Evolutionary conservation across 129 eudicot genomes (phyloP).

Genomic region (Tagetes patula): DNA sequence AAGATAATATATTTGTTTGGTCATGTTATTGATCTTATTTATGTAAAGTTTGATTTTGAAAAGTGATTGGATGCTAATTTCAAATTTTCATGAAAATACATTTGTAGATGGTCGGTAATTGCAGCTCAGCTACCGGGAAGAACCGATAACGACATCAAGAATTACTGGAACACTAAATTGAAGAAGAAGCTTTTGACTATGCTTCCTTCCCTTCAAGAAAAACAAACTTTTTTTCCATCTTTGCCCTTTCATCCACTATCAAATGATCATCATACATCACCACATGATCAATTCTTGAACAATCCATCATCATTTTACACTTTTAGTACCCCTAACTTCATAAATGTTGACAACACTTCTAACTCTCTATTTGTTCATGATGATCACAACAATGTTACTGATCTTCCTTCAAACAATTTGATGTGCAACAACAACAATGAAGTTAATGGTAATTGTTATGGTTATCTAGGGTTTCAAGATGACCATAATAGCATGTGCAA

Average conservation of each 20-base stretch:
- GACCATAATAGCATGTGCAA: slow-evolving; percentile 36
- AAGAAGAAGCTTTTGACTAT: slow-evolving; percentile 59
- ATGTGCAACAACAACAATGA: slow-evolving; percentile 20
- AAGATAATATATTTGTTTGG: not conserved
- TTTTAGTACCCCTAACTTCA: slow-evolving; percentile 28
- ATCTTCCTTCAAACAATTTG: slow-evolving; percentile 19
- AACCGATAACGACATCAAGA: slow-evolving; percentile 87
- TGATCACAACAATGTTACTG: slow-evolving; percentile 4
- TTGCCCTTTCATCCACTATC: slow-evolving; percentile 28
- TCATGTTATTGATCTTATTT: not conserved
- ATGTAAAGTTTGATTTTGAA: slow-evolving; percentile 4
- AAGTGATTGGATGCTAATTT: not conserved
- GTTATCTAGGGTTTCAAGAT: slow-evolving; percentile 28
- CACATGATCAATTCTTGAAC: slow-evolving; percentile 12
- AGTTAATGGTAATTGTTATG: slow-evolving; percentile 26
- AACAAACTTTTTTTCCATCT: slow-evolving; percentile 29
- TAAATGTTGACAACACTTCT: slow-evolving; percentile 28
- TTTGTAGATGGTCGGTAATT: slow-evolving; percentile 71
- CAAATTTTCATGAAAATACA: slow-evolving; percentile 15
- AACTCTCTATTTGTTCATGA: slow-evolving; percentile 22
- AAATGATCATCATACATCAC: slow-evolving; percentile 25
- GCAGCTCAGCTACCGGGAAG: slow-evolving; percentile 78
- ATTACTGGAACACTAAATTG: slow-evolving; percentile 80
- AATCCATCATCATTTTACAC: slow-evolving; percentile 30
- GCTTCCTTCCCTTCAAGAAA: slow-evolving; percentile 31